These are phyloP conservation scores for Porpolomopsis calyptriformis DNA, from an alignment of 768 basidiomycete species.

Conservation along the genomic window DNA sequence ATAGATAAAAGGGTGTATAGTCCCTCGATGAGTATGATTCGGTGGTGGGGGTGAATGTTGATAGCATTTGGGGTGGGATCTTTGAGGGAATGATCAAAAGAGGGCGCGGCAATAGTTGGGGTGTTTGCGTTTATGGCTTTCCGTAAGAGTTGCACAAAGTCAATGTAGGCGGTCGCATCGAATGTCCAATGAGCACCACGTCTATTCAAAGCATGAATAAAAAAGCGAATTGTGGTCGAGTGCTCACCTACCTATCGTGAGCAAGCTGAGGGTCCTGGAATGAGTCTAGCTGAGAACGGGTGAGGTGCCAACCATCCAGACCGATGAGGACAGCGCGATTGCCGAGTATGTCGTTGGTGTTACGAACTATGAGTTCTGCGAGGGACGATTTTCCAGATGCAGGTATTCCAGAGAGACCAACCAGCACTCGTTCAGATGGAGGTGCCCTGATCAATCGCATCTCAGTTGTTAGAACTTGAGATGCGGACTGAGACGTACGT, in stretches of 20 bases:
- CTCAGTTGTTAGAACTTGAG: background rate
- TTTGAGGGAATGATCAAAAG: constrained; percentile 81
- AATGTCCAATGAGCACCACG: constrained; percentile 92
- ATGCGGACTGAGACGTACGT: constrained; percentile 21
- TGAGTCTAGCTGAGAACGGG: constrained; percentile 63
- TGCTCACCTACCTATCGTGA: constrained; percentile 41
- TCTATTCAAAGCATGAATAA: constrained; percentile 16
- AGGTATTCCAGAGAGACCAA: constrained; percentile 71
- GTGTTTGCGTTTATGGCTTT: constrained; percentile 18
- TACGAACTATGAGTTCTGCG: constrained; percentile 44
- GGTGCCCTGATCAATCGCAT: constrained; percentile 20
- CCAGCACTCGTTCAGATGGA: constrained; percentile 40
- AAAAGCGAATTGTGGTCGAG: constrained; percentile 49
- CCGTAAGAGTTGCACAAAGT: constrained; percentile 53
- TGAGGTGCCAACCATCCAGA: constrained; percentile 88
- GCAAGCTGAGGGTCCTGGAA: constrained; percentile 71
- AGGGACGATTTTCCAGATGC: constrained; percentile 84
- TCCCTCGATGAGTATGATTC: constrained; percentile 81
- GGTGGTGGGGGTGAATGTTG: constrained; percentile 49
- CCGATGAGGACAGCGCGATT: constrained; percentile 55
- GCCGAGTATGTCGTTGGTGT: constrained; percentile 37
- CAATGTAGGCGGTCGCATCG: constrained; percentile 58
- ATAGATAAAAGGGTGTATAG: constrained; percentile 75
- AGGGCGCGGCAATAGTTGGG: constrained; percentile 51
- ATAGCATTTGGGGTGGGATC: constrained; percentile 63